Evolutionary conservation across 2,329 filamentous ascomycete genomes (phyloP), one percentile per base, ranked within the genome.

Genomic region (Lithohypha guttulata): DNA sequence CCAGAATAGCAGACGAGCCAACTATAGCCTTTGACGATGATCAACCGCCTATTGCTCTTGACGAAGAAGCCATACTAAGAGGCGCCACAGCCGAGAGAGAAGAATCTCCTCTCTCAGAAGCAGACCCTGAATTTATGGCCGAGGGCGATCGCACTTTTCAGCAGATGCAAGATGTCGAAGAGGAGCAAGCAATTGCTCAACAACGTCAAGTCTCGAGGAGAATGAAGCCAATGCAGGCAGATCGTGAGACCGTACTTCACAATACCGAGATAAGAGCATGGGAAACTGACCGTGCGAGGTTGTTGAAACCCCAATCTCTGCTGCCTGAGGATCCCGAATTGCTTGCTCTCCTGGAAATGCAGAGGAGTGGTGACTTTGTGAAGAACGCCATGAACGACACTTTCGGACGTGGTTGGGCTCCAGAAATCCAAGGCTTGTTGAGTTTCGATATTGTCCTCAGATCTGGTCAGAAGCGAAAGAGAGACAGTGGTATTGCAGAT

Each of bases 361-460:
- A 95, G 59, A 86, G 82, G 63, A 85, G 75, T 39, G 89, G 91
- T 39, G 84, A 79, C 26, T 96, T 98, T 53, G 84, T 95, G 13
- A 83, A 81, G 3, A 87, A 77, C 52, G 79, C 94, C 47, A 79
- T 95, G 63, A 79, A 83, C 37, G 84, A 87, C 45, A 83, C 79
- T 25, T 77, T 83, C 47, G 79, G 79, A 51, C 72, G 75, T 49
- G 76, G 75, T 28, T 95, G 86, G 87, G 89, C 89, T 3, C 89
- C 89, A 1, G 91, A 98, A 62, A 71, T 98, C 14, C 80, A 84
- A 44, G 85, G 82, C n/a, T 77, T 98, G 53, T 68, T 96, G n/a
- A 93, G 86, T 1, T 68, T 95, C 28, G 84, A 93, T 48, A 73
- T 84, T 10, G 73, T 93, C 11, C 79, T 79, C 45, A 77, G 77